Evolutionary conservation across 148 eudicot species (phyloP).

Genomic region (Agrostemma githago): DNA sequence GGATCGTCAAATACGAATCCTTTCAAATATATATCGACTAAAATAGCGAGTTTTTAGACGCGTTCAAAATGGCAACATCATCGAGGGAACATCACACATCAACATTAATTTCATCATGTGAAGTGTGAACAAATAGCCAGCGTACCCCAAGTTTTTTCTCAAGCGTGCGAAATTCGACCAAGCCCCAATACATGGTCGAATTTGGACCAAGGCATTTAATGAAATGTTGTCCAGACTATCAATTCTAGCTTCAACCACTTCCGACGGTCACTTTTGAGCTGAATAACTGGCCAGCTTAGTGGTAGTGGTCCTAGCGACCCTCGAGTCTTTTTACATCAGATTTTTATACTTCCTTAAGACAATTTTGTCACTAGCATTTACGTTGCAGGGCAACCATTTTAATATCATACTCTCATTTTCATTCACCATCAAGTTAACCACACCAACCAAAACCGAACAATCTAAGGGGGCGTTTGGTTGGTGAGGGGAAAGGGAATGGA

Average conservation of each 20-base stretch:
- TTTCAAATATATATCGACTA: not conserved
- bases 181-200: not conserved
- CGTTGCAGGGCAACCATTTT: conserved; percentile 23
- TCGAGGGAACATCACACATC: not conserved
- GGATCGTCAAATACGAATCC: not conserved
- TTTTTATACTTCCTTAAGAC: not conserved
- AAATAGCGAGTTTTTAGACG: not conserved
- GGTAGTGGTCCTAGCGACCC: conserved; percentile 17
- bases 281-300: not conserved
- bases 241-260: conserved; percentile 9
- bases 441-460: too few species aligned
- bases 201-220: conserved; percentile 3
- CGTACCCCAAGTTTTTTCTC: not conserved
- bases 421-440: conserved; percentile 12
- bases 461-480: too few species aligned
- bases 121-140: not conserved
- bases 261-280: conserved; percentile 2
- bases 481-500: too few species aligned
- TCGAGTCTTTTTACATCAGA: conserved; percentile 14
- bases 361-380: conserved; percentile 10
- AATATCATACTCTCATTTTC: conserved; percentile 20
- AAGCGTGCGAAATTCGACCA: not conserved
- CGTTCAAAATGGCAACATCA: not conserved
- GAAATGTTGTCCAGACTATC: conserved; percentile 13
- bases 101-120: not conserved